These are phyloP conservation scores for Rhodotorula glutinis DNA, from an alignment of 1,284 basidiomycete species.

Conservation along the genomic window DNA sequence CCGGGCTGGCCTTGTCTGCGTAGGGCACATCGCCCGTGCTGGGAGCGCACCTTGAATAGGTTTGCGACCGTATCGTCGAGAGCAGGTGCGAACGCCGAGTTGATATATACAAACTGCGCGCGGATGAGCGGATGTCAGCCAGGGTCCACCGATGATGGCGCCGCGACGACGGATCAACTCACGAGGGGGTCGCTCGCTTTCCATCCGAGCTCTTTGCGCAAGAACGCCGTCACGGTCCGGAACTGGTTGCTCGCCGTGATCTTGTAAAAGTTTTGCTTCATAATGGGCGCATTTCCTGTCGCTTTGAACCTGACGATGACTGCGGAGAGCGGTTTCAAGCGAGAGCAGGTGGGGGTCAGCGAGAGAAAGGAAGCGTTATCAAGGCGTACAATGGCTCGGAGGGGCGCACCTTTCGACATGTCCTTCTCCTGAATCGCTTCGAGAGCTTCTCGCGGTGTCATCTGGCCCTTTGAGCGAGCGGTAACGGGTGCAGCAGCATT, in stretches of 20 bases:
- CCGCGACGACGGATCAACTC: constrained; percentile 45
- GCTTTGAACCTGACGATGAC: constrained; percentile 97
- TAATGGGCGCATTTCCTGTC: constrained; percentile 96
- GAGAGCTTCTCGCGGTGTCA: constrained; percentile 54
- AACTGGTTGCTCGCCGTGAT: constrained; percentile 93
- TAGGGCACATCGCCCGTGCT: no score
- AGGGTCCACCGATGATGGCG: no score
- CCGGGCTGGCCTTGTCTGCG: no score
- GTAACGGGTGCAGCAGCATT: neutral
- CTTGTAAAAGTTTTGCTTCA: constrained; percentile 98
- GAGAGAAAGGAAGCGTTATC: neutral
- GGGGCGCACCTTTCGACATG: constrained; percentile 64
- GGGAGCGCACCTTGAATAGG: constrained; percentile 52
- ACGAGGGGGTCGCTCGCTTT: constrained; percentile 84
- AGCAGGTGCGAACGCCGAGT: constrained; percentile 90
- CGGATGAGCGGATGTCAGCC: neutral
- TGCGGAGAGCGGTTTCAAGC: constrained; percentile 46
- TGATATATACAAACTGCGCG: constrained; percentile 91
- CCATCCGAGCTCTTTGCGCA: constrained; percentile 85
- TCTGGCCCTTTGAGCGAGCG: neutral
- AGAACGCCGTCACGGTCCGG: constrained; percentile 90
- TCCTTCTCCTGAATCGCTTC: constrained; percentile 82
- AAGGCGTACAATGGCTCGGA: neutral
- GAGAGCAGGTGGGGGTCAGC: neutral
- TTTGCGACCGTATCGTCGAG: constrained; percentile 91